phyloP scores from a whole-genome alignment of 2,329 filamentous ascomycete genomes.

The Colletotrichum graminicola region DNA sequence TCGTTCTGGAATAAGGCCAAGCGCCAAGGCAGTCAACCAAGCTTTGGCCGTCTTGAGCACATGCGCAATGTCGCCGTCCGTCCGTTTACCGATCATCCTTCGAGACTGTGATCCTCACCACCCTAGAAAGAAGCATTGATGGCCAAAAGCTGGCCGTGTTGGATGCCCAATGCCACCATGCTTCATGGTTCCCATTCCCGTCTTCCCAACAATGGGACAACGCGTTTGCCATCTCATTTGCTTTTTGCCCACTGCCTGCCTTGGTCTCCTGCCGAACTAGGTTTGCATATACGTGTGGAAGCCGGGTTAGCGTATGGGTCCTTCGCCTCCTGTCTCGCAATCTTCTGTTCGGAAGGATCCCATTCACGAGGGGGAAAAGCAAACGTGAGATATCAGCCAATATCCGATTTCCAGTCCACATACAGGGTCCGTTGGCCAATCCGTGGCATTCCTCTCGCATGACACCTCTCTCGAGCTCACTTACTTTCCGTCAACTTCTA shows the following conservation, averaged over 20 bases:
- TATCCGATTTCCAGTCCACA: conserved; percentile 27
- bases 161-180: conserved; percentile 23
- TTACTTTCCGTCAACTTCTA: not conserved
- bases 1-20: conserved; percentile 10
- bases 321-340: conserved; percentile 17
- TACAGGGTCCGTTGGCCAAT: conserved; percentile 10
- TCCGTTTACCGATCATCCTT: conserved; percentile 34
- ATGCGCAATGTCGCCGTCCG: conserved; percentile 29
- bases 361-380: conserved; percentile 19
- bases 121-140: conserved; percentile 39
- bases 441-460: conserved; percentile 5
- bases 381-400: conserved; percentile 22
- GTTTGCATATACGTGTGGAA: conserved; percentile 21
- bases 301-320: not conserved
- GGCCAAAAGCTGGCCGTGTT: conserved; percentile 19
- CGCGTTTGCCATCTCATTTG: conserved; percentile 30
- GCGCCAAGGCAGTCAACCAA: conserved; percentile 14
- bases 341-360: conserved; percentile 3
- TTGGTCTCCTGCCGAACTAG: not conserved
- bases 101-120: conserved; percentile 35
- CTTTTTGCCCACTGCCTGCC: not conserved
- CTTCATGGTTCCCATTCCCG: conserved; percentile 8
- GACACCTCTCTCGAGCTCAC: conserved; percentile 3
- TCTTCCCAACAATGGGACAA: conserved; percentile 36
- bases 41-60: conserved; percentile 17